These are phyloP conservation scores for Eucalyptus tenuipes DNA, from an alignment of 345 rosid genomes.

Conservation along the genomic window DNA sequence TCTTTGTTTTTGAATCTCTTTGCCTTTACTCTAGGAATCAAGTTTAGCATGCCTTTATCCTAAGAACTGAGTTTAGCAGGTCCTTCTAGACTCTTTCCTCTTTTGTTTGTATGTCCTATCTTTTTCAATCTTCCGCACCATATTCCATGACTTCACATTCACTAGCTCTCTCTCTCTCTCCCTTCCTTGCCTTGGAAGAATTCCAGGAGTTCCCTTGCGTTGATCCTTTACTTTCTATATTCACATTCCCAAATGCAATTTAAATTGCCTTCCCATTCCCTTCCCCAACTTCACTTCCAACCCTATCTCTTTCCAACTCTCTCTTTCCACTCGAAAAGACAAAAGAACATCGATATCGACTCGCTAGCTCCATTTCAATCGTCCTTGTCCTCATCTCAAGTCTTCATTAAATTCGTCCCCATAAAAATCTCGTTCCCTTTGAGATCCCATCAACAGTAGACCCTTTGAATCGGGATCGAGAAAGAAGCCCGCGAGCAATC, in stretches of 20 bases:
- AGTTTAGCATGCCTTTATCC: not conserved
- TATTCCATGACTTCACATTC: not conserved
- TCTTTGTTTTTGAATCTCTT: not conserved
- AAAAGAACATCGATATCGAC: not conserved
- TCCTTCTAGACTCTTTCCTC: not conserved
- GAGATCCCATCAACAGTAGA: rapidly evolving
- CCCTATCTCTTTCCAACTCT: not conserved
- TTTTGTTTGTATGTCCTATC: not conserved
- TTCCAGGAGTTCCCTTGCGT: not conserved
- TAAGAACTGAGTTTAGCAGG: not conserved
- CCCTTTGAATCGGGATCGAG: not conserved
- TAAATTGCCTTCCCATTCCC: not conserved
- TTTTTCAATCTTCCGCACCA: not conserved
- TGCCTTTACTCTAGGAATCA: not conserved
- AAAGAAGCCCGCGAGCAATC: not conserved
- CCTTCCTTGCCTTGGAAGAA: not conserved
- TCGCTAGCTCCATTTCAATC: not conserved
- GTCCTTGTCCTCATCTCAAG: not conserved
- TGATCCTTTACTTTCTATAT: not conserved
- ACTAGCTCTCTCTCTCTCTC: not conserved
- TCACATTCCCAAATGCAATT: not conserved
- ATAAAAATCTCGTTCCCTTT: not conserved
- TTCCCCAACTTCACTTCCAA: slow-evolving; percentile 9
- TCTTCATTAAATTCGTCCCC: not conserved
- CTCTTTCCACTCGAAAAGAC: not conserved